phyloP scores from a whole-genome alignment of 2,329 filamentous ascomycete genomes.

The Tolypocladium pustulatum region DNA sequence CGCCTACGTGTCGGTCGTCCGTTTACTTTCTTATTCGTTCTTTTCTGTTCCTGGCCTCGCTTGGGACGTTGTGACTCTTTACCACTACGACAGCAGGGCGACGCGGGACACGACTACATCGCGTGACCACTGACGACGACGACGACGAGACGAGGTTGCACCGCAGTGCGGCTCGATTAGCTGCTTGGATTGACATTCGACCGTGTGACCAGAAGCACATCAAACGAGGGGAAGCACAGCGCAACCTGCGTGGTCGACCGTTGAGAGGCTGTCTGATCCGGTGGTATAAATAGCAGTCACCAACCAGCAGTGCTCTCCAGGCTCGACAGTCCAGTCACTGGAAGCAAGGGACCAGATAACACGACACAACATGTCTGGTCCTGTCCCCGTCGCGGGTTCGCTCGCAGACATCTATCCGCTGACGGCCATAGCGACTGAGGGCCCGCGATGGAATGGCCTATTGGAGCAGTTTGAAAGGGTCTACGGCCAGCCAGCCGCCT shows the following conservation, averaged over 20 bases:
- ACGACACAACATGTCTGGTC: constrained; percentile 33
- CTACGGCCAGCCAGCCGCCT: constrained; percentile 64
- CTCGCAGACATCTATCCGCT: constrained; percentile 76
- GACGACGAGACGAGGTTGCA: not conserved
- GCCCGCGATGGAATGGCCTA: constrained; percentile 64
- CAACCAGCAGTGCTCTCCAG: not conserved
- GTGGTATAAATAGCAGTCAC: not conserved
- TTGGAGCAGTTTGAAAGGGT: constrained; percentile 57
- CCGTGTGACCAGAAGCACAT: not conserved
- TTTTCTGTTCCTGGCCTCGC: too few species aligned
- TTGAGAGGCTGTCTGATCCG: not conserved
- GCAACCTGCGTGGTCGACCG: not conserved
- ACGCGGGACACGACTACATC: not conserved
- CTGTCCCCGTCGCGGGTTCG: constrained; percentile 64
- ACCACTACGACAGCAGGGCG: too few species aligned
- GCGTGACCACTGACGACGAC: not conserved
- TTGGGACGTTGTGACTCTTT: not conserved
- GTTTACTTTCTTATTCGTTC: too few species aligned
- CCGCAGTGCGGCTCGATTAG: not conserved
- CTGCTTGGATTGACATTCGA: not conserved
- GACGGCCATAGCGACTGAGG: constrained; percentile 57
- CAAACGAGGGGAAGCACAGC: not conserved
- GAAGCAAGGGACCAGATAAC: not conserved
- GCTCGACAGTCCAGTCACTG: not conserved
- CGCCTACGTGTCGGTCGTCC: not conserved